Evolutionary conservation across 2,329 filamentous ascomycete species (phyloP).

Genomic region (Clonostachys rosea): DNA sequence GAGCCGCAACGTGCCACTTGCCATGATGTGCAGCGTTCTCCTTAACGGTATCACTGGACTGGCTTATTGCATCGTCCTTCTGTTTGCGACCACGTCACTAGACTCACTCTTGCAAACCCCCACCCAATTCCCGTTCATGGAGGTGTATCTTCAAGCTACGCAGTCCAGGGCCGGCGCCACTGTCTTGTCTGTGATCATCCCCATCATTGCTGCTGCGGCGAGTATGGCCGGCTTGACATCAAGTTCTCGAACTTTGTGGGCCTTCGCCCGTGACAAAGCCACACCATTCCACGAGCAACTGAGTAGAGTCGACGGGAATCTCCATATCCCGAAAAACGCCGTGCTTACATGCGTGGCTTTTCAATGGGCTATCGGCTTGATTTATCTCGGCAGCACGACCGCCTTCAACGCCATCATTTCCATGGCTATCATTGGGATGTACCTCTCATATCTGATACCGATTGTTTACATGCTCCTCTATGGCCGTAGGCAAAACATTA

Average conservation of each 20-base stretch:
- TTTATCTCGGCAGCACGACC: conserved; percentile 32
- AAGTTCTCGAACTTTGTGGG: conserved; percentile 29
- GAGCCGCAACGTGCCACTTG: too few species aligned
- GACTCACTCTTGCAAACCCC: conserved; percentile 27
- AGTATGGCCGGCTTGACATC: conserved; percentile 24
- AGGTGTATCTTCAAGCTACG: conserved; percentile 25
- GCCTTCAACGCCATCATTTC: conserved; percentile 19
- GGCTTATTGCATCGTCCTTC: conserved; percentile 21
- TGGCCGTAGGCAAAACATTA: too few species aligned
- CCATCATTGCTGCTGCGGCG: conserved; percentile 17
- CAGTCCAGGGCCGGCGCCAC: conserved; percentile 15
- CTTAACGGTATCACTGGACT: conserved; percentile 36
- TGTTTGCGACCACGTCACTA: conserved; percentile 33
- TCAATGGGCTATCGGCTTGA: conserved; percentile 22
- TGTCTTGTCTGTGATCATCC: conserved; percentile 18
- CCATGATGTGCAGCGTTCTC: conserved; percentile 16
- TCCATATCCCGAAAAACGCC: conserved; percentile 24
- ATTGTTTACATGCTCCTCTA: too few species aligned
- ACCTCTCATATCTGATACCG: too few species aligned
- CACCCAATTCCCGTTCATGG: conserved; percentile 36
- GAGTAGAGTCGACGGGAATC: conserved; percentile 18
- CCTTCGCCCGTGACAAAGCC: conserved; percentile 29
- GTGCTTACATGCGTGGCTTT: conserved; percentile 14
- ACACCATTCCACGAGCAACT: conserved; percentile 28
- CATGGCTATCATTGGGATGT: conserved; percentile 3